Conservation (phyloP, 208 protist species). For the Crithidia acanthocephali region DNA sequence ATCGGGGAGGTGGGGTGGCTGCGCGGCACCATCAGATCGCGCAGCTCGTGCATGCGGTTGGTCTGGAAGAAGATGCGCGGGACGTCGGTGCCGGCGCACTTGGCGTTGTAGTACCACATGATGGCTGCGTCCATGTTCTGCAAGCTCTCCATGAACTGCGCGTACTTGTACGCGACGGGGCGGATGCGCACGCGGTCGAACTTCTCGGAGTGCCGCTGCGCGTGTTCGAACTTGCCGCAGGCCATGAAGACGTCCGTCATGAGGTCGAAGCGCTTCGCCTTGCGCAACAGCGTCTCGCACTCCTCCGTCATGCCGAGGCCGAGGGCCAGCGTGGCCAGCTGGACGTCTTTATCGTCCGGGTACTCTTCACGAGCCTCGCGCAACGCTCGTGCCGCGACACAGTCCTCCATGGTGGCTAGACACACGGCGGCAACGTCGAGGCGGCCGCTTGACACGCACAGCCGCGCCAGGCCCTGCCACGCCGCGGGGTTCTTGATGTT, state of each 20-base stretch:
- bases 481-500: constrained; percentile 92
- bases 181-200: constrained; percentile 94
- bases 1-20: constrained; percentile 21
- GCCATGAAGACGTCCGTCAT: constrained; percentile 94
- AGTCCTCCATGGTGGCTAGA: constrained; percentile 95
- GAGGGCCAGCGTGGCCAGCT: constrained; percentile 95
- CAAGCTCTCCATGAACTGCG: constrained; percentile 94
- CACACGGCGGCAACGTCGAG: constrained; percentile 96
- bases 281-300: constrained; percentile 80
- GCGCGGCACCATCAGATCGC: constrained; percentile 73
- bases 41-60: constrained; percentile 83
- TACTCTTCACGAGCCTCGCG: constrained; percentile 86
- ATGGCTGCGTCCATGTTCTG: constrained; percentile 92
- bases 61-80: constrained; percentile 94
- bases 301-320: constrained; percentile 95
- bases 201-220: constrained; percentile 87
- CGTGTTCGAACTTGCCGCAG: constrained; percentile 95
- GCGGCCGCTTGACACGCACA: constrained; percentile 95
- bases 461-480: constrained; percentile 96
- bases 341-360: constrained; percentile 87
- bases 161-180: constrained; percentile 95
- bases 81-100: constrained; percentile 91
- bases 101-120: constrained; percentile 93
- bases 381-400: constrained; percentile 87
- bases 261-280: constrained; percentile 92